A percentile compares a stretch with the other conserved stretches of the same genome.
These are phyloP conservation scores for Yamadazyma phyllophila DNA, from an alignment of 805 yeast genomes.

Conservation along the genomic window DNA sequence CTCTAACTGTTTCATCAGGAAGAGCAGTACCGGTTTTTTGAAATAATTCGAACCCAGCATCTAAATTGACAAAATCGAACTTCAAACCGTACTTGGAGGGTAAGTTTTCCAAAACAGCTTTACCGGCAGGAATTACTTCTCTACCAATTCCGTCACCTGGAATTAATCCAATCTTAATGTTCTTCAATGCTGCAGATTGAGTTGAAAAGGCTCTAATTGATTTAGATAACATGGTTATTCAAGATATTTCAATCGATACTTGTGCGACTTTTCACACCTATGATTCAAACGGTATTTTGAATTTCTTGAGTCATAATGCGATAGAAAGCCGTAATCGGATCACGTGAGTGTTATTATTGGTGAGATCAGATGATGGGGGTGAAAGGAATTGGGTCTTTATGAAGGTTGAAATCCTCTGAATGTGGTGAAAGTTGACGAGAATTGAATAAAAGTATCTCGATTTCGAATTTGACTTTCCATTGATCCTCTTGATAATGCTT, in stretches of 20 bases:
- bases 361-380: not conserved
- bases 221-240: conserved; percentile 4
- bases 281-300: conserved; percentile 1
- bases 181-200: conserved; percentile 25
- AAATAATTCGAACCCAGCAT: conserved; percentile 94
- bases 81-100: conserved; percentile 72
- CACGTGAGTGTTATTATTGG: conserved; percentile 4
- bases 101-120: conserved; percentile 77
- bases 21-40: conserved; percentile 93
- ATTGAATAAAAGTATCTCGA: too few species aligned
- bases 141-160: conserved; percentile 99
- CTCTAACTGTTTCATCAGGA: conserved; percentile 86
- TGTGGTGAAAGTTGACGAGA: too few species aligned
- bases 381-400: conserved; percentile 1
- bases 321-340: conserved; percentile 3
- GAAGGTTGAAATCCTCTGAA: not conserved
- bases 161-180: conserved; percentile 60
- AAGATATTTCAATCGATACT: too few species aligned
- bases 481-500: not conserved
- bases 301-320: conserved; percentile 9
- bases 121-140: conserved; percentile 97
- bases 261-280: conserved; percentile 2
- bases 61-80: conserved; percentile 82
- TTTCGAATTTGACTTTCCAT: not conserved
- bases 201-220: conserved; percentile 14